Base-by-base conservation (phyloP, 2,329 filamentous ascomycete genomes). In the Mycosphaerelloides madeirae region DNA sequence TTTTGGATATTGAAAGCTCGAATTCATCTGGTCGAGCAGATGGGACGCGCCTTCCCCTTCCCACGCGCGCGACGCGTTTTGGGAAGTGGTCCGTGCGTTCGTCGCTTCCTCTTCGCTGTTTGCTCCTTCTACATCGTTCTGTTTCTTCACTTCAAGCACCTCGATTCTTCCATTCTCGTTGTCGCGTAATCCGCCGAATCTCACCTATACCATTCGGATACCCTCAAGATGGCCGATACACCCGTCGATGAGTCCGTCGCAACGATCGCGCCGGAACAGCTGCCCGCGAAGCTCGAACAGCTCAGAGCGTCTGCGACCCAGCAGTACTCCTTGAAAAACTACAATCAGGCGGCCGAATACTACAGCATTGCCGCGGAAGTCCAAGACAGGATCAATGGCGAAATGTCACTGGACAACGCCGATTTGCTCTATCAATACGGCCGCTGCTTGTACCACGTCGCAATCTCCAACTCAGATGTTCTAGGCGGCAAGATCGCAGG, bases 381-480 rank as follows among this genome's bases (percentile, higher is more conserved):
- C 49, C 93, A 98, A 69, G 87, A 87, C 46, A 81, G 87, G 65
- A 75, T 96, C 65, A 93, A 96, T 65, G 93, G 91, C 66, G 93
- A 97, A 69, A 86, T 94, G 77, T 82, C 82, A 13, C 81, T 87
- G 3, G 83, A 88, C 46, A 98, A 98, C 59, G 91, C 90, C 39
- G 91, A 97, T 64, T 80, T 98, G 36, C 80, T 97, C 15, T 98
- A 95, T 67, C 80, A 89, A 53, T 98, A 98, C 68, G 93, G 93
- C 12, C 87, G 91, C 63, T 88, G 88, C 44, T 73, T 98, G 15
- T 97, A 95, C 76, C 90, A 90, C 66, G 85, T 97, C 48, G 93
- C 90, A 22, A 86, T 97, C 65, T 84, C 81, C 65, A 95, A 95
- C 68, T 96, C 89, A 63, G 90, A 97, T 62, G 90, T 98, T 18